Conservation (phyloP, 176 grass and related monocot genomes). For the Musa acuminata region DNA sequence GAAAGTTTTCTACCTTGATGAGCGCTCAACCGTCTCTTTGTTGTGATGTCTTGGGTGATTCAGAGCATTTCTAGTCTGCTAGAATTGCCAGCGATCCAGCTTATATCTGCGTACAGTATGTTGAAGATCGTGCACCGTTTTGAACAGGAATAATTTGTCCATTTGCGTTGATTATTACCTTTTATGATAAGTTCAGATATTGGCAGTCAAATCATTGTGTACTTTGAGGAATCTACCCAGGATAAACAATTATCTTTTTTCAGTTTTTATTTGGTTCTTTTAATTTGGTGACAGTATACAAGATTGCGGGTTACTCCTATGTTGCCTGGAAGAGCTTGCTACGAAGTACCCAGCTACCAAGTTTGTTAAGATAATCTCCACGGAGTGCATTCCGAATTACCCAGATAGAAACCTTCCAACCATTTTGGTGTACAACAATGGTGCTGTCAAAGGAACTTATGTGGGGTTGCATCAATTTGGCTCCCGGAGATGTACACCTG, state of each 20-base stretch:
- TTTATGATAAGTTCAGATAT: not conserved
- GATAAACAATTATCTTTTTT: not conserved
- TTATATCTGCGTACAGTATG: not conserved
- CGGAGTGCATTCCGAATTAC: conserved; percentile 87
- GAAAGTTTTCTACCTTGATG: not conserved
- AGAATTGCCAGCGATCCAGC: not conserved
- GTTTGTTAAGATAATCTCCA: conserved; percentile 97
- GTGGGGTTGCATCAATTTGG: conserved; percentile 78
- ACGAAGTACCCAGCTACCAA: conserved; percentile 76
- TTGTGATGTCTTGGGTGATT: too few species aligned
- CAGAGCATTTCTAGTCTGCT: too few species aligned
- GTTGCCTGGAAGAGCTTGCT: conserved; percentile 74
- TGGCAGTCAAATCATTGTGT: not conserved
- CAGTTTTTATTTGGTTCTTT: not conserved
- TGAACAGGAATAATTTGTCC: not conserved
- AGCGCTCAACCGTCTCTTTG: too few species aligned
- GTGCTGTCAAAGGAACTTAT: conserved; percentile 85
- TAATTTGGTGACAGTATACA: conserved; percentile 54
- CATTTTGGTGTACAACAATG: conserved; percentile 94
- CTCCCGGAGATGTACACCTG: conserved; percentile 76
- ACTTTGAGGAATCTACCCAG: not conserved
- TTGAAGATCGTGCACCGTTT: not conserved
- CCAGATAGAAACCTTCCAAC: conserved; percentile 87
- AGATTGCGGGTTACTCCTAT: conserved; percentile 72
- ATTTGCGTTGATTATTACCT: not conserved